These are phyloP conservation scores for Rhizopogon roseolus DNA, from an alignment of 768 basidiomycete species.

Conservation along the genomic window DNA sequence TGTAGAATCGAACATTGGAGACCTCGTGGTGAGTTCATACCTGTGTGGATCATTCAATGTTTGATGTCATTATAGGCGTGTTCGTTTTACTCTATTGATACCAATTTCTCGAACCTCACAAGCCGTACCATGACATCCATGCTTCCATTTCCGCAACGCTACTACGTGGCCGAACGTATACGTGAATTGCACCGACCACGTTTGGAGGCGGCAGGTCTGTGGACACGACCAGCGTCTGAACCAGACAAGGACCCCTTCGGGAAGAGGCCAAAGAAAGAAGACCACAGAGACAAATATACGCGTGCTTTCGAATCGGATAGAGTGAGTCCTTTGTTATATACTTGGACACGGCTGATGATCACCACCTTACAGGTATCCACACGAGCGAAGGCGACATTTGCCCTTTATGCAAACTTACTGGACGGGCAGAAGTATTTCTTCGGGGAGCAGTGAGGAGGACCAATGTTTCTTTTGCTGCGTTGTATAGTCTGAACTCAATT, in stretches of 20 bases:
- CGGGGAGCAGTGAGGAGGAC: constrained; percentile 37
- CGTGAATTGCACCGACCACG: constrained; percentile 51
- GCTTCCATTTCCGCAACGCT: constrained; percentile 65
- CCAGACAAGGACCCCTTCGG: constrained; percentile 37
- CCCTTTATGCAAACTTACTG: constrained; percentile 55
- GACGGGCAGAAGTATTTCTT: constrained; percentile 47
- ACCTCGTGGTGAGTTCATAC: constrained; percentile 55
- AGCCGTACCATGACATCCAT: constrained; percentile 49
- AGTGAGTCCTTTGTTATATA: constrained; percentile 20
- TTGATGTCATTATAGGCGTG: constrained; percentile 44
- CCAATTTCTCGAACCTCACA: constrained; percentile 60
- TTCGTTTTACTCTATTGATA: constrained; percentile 51
- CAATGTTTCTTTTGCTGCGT: neutral
- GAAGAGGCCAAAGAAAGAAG: constrained; percentile 25
- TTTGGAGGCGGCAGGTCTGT: constrained; percentile 60
- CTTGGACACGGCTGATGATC: neutral
- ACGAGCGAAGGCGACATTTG: constrained; percentile 52
- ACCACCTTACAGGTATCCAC: constrained; percentile 38
- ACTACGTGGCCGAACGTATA: constrained; percentile 66
- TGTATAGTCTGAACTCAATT: neutral
- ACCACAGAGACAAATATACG: constrained; percentile 36
- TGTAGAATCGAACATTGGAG: constrained; percentile 59
- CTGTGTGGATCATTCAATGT: constrained; percentile 2
- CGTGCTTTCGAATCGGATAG: constrained; percentile 63
- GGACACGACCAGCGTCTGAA: constrained; percentile 40